Evolutionary conservation across 495 filamentous ascomycete species (phyloP).

Genomic region (Hypoxylon crocopeplum): DNA sequence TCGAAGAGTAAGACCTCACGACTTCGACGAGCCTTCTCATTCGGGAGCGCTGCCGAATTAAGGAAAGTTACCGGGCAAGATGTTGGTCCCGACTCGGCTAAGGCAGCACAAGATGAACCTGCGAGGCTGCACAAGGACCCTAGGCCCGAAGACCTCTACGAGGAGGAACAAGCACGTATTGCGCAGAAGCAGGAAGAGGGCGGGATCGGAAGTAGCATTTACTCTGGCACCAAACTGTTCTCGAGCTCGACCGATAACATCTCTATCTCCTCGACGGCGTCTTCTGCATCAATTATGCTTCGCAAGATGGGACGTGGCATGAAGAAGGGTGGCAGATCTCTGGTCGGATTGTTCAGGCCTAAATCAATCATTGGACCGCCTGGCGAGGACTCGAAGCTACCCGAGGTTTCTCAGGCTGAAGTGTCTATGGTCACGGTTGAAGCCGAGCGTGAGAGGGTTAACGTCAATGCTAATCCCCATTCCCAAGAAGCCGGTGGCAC

Average conservation of each 20-base stretch:
- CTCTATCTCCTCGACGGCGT: constrained; percentile 96
- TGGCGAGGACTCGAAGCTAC: constrained; percentile 66
- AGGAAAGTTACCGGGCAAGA: constrained; percentile 70
- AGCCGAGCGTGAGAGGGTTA: constrained; percentile 84
- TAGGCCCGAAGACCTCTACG: constrained; percentile 69
- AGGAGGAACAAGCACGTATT: constrained; percentile 86
- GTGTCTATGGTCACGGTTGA: constrained; percentile 96
- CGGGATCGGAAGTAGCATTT: constrained; percentile 92
- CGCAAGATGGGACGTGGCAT: constrained; percentile 98
- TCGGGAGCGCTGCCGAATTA: constrained; percentile 94
- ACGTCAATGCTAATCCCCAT: constrained; percentile 74
- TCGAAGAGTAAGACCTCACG: constrained; percentile 84
- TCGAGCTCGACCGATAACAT: constrained; percentile 93
- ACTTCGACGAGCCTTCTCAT: constrained; percentile 91
- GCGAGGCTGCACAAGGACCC: constrained; percentile 76
- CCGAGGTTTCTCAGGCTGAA: constrained; percentile 74
- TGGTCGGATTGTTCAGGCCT: constrained; percentile 93
- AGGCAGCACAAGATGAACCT: constrained; percentile 59
- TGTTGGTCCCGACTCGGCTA: constrained; percentile 58
- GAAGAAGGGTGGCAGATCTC: constrained; percentile 88
- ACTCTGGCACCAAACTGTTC: constrained; percentile 87
- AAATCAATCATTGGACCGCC: constrained; percentile 86
- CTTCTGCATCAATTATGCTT: constrained; percentile 98
- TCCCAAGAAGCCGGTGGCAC: constrained; percentile 76
- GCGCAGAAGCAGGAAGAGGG: constrained; percentile 88